These are phyloP conservation scores for Pseudozyma thailandica DNA, from an alignment of 1,284 basidiomycete species.

Conservation along the genomic window DNA sequence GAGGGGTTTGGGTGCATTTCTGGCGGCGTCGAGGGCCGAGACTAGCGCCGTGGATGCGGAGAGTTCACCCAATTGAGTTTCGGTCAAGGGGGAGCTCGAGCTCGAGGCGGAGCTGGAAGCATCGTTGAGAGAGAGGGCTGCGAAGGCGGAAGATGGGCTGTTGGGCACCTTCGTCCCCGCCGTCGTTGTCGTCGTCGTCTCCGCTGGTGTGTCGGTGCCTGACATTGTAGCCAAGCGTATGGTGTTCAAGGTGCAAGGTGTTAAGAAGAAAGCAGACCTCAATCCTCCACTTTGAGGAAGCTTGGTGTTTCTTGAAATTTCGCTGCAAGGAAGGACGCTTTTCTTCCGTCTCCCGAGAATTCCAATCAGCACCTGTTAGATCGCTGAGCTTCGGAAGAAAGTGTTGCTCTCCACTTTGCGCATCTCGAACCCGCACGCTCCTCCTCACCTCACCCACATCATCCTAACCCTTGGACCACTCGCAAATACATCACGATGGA, in stretches of 20 bases:
- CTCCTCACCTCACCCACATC: background rate
- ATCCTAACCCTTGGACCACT: background rate
- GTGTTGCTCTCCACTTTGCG: constrained; percentile 11
- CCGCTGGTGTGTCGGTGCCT: background rate
- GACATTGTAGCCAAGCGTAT: constrained; percentile 5
- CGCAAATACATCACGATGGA: constrained; percentile 30
- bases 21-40: constrained; percentile 27
- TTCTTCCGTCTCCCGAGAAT: too few species aligned
- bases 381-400: too few species aligned
- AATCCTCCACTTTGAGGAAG: constrained; percentile 3
- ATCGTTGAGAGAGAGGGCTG: constrained; percentile 29
- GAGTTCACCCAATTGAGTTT: constrained; percentile 15
- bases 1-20: constrained; percentile 42
- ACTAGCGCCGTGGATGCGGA: constrained; percentile 37
- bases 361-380: too few species aligned
- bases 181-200: background rate
- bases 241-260: too few species aligned
- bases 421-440: background rate
- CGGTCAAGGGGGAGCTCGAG: constrained; percentile 13
- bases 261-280: background rate
- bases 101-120: constrained; percentile 5
- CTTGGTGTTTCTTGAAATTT: background rate
- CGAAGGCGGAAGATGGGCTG: constrained; percentile 36
- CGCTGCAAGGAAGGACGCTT: too few species aligned
- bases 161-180: constrained; percentile 23